Percentiles rank a stretch among this genome's conserved stretches.
These are phyloP conservation scores for Clitoria ternatea DNA, from an alignment of 306 rosid species.

Conservation along the genomic window DNA sequence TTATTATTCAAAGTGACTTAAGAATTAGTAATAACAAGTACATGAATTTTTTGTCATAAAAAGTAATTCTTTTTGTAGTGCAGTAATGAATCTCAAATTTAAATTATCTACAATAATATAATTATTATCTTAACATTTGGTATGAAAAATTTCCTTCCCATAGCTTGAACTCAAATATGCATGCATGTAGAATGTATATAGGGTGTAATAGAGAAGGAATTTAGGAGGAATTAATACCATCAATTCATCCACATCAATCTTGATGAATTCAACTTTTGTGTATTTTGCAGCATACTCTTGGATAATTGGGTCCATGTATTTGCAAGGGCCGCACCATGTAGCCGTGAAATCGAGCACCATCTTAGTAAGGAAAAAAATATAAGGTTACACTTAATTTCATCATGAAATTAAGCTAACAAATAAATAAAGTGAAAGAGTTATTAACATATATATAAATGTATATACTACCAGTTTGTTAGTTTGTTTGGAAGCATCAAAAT, in stretches of 20 bases:
- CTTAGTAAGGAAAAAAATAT: constrained; percentile 21
- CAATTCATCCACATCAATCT: constrained; percentile 74
- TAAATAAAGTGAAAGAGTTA: not conserved
- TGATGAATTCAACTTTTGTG: constrained; percentile 53
- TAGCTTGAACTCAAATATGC: too few relatives aligned
- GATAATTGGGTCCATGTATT: constrained; percentile 55
- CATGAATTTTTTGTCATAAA: too few relatives aligned
- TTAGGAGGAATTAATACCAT: constrained; percentile 17
- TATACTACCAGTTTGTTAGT: constrained; percentile 56
- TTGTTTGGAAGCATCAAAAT: constrained; percentile 42
- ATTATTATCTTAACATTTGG: too few relatives aligned
- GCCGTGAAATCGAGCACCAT: constrained; percentile 83
- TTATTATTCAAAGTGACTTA: too few relatives aligned
- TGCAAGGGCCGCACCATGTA: constrained; percentile 86
- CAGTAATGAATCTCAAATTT: too few relatives aligned
- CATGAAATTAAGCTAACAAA: not conserved
- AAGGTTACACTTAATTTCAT: not conserved
- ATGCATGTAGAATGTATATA: not conserved
- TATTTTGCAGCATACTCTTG: constrained; percentile 50
- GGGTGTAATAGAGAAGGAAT: not conserved
- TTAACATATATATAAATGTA: not conserved
- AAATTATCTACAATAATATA: too few relatives aligned
- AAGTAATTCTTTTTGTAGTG: too few relatives aligned
- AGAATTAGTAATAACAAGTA: too few relatives aligned
- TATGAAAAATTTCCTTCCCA: too few relatives aligned